A percentile compares a stretch with the other conserved stretches of the same genome.
phyloP scores from a whole-genome alignment of 2,329 filamentous ascomycete genomes.

The Cercospora sesami region DNA sequence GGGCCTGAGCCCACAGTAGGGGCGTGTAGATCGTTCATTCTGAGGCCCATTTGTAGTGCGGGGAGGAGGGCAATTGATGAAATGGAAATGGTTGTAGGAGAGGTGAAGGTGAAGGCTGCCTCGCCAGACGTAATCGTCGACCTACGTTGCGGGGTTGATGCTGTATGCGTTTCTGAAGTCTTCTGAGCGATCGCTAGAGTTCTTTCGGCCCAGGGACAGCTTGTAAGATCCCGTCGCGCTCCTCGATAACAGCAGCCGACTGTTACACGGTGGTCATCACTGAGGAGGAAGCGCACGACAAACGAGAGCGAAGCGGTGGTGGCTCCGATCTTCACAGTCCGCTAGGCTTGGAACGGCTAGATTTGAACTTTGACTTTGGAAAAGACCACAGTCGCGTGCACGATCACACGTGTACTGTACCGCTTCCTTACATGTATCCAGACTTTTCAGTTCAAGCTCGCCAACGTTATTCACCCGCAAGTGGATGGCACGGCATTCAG shows the following conservation, averaged over 20 bases:
- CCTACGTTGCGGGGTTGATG: slow-evolving; percentile 12
- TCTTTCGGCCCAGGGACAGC: neutral
- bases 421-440: neutral
- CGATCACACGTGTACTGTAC: neutral
- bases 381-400: neutral
- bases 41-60: slow-evolving; percentile 49
- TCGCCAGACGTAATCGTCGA: slow-evolving; percentile 9
- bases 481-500: neutral
- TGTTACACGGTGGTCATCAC: neutral
- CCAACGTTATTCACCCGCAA: neutral
- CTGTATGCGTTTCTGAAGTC: neutral
- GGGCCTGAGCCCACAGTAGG: slow-evolving; percentile 78
- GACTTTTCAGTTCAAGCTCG: neutral
- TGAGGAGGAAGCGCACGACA: neutral
- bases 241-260: neutral
- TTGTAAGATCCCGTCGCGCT: neutral
- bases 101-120: neutral
- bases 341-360: neutral
- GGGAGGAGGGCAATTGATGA: neutral
- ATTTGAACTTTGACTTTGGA: neutral
- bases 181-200: neutral
- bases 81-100: neutral
- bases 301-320: neutral
- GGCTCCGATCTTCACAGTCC: neutral
- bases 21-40: slow-evolving; percentile 65